These are phyloP conservation scores for Elsinoe batatas DNA, from an alignment of 2,329 filamentous ascomycete genomes.

Conservation along the genomic window DNA sequence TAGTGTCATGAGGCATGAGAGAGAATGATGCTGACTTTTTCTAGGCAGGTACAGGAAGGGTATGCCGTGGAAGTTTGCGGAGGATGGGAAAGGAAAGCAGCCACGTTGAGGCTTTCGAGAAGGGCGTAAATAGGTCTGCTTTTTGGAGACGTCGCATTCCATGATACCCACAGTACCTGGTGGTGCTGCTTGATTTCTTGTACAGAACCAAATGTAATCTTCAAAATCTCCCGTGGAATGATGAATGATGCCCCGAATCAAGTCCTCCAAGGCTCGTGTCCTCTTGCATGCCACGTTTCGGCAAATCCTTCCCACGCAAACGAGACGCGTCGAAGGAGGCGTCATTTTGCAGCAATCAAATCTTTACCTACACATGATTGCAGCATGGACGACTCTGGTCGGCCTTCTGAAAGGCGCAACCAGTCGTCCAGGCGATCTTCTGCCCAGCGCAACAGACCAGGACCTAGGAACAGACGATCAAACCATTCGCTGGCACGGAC, in stretches of 20 bases:
- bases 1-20: not conserved
- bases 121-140: too few relatives aligned
- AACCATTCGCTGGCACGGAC: slow-evolving; percentile 14
- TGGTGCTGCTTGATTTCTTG: too few relatives aligned
- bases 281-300: not conserved
- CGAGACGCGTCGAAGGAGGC: not conserved
- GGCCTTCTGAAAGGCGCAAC: slow-evolving; percentile 12
- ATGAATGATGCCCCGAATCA: too few relatives aligned
- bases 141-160: too few relatives aligned
- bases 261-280: too few relatives aligned
- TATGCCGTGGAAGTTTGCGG: not conserved
- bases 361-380: slow-evolving; percentile 1
- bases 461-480: slow-evolving; percentile 13
- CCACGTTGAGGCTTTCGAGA: not conserved
- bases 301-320: slow-evolving; percentile 4
- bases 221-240: too few relatives aligned
- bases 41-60: not conserved
- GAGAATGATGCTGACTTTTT: not conserved
- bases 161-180: too few relatives aligned
- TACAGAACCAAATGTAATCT: too few relatives aligned
- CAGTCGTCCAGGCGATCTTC: slow-evolving; percentile 14
- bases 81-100: not conserved
- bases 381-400: slow-evolving; percentile 15
- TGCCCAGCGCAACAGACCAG: slow-evolving; percentile 13
- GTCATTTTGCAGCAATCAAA: slow-evolving; percentile 6